Base-by-base conservation (phyloP, 2,329 filamentous ascomycete genomes). In the Lecanosticta acicola region DNA sequence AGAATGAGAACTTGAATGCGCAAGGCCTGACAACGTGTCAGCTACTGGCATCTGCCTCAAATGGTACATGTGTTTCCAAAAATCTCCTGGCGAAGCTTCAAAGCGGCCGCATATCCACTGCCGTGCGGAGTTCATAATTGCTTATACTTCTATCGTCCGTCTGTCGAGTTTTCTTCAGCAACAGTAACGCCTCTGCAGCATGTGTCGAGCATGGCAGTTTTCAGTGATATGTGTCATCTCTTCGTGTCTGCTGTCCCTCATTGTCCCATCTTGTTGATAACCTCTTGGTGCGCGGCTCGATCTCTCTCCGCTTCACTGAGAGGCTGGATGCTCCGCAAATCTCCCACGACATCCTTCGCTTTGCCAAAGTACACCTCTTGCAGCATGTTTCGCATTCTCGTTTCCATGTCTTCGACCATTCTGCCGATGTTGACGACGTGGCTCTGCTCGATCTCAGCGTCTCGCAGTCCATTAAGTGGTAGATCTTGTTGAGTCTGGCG, bases 331-430 rank as follows among this genome's bases (percentile, higher is more conserved):
- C 90, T 97, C 66, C 93, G 79, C 69, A 98, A 71, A 67, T 98
- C 91, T 45, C 91, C 93, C 3, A 98, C 91, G 2, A 98, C 89
- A 69, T 98, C 93, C 78, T 94, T 96, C 45, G 93, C 91, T 76
- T 98, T 98, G 65, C 93, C 93, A 71, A 98, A 98, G 73, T 98
- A 98, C 40, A 98, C 93, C 71, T 98, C 93, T 75, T 98, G 91
- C 66, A 98, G 74, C 68, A 97, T 69, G 69, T 98, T 98, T 56
- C 93, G 81, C 93, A 98, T 97, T 78, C 96, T 95, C 66, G 96
- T 81, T 73, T 98, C 93, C 93, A 98, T 97, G 68, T 98, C 93
- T 75, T 98, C 93, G 42, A 98, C 90, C 64, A 98, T 77, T 54
- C 84, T 79, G 45, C 93, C 93, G 50, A 97, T 87, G 69, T 98